Percentiles rank a stretch among this genome's conserved stretches.
phyloP scores from a whole-genome alignment of 2,329 filamentous ascomycete species.

The Sporothrix euskadiensis region DNA sequence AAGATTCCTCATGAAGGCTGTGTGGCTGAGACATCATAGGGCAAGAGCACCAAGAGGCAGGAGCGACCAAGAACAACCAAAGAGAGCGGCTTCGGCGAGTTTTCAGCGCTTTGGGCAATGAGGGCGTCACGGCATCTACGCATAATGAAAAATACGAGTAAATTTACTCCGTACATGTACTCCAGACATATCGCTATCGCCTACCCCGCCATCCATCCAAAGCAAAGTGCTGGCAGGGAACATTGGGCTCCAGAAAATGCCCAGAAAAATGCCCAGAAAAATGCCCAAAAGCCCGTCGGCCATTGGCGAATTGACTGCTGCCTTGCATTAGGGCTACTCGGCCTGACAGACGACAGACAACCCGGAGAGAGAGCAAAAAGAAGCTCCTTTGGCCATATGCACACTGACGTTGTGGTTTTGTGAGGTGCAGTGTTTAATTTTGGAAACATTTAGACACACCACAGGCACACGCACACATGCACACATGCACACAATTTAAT shows the following conservation, averaged over 20 bases:
- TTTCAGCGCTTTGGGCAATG: background rate
- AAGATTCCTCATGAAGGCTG: slow-evolving; percentile 8
- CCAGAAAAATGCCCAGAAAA: background rate
- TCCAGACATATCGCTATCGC: background rate
- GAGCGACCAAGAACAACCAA: background rate
- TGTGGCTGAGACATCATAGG: slow-evolving; percentile 17
- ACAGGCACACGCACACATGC: background rate
- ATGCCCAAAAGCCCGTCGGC: background rate
- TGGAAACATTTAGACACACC: background rate
- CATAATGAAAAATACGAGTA: background rate
- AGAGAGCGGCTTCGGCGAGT: background rate
- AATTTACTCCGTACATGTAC: too few species aligned
- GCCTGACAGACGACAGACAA: background rate
- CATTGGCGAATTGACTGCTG: slow-evolving; percentile 32
- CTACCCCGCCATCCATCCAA: slow-evolving; percentile 4
- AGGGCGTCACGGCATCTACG: background rate
- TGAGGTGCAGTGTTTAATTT: background rate
- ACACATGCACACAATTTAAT: background rate
- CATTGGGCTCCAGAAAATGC: background rate
- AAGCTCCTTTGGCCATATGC: background rate
- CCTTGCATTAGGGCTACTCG: slow-evolving; percentile 31
- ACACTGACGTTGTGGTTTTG: slow-evolving; percentile 13
- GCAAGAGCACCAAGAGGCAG: background rate
- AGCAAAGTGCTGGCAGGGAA: background rate
- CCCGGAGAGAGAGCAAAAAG: background rate